Base-by-base conservation (phyloP, 1,284 basidiomycete species). In the Naganishia sp. region DNA sequence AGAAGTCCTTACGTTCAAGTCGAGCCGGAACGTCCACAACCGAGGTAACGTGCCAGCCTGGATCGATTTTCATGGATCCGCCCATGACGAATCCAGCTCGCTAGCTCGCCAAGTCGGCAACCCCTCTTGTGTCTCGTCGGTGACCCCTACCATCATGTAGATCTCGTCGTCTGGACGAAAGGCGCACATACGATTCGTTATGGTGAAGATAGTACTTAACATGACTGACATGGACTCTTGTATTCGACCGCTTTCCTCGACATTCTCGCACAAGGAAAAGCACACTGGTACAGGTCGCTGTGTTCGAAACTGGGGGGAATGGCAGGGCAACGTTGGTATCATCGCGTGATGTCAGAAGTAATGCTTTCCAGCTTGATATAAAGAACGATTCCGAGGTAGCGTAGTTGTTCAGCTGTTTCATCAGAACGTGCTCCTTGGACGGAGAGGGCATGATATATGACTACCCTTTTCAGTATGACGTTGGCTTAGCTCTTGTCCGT, bases 401-500 rank as follows among this genome's bases (percentile, higher is more conserved):
- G 44, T 21, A 46, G 15, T 46, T 46, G n/a, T 46, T 46, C 44
- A 46, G 44, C 44, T 46, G 44, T 46, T 15, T 6, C 44, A 46
- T 16, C 44, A 46, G 44, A 46, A 46, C 44, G 44, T 46, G 44
- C 44, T 46, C 44, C n/a, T 46, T 46, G 44, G 16, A 46, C 5
- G 44, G 44, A 46, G 44, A 46, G 44, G 15, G 16, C 44, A 46
- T 46, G 44, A 16, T 18, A 18, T 46, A 46, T 15, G 44, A 16
- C 44, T 46, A 46, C 16, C 44, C 44, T 46, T 21, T 21, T 46
- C 6, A 46, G 44, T 46, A 6, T 46, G 44, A 46, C 44, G 44
- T 46, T 46, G 44, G 44, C 44, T 46, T 46, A 46, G 44, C 44
- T 46, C 44, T 46, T 46, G 44, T 46, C 44, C n/a, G 44, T 46